Percentiles rank a stretch among this genome's conserved stretches.
phyloP scores from a whole-genome alignment of 306 rosid species.

The Senna siamea region DNA sequence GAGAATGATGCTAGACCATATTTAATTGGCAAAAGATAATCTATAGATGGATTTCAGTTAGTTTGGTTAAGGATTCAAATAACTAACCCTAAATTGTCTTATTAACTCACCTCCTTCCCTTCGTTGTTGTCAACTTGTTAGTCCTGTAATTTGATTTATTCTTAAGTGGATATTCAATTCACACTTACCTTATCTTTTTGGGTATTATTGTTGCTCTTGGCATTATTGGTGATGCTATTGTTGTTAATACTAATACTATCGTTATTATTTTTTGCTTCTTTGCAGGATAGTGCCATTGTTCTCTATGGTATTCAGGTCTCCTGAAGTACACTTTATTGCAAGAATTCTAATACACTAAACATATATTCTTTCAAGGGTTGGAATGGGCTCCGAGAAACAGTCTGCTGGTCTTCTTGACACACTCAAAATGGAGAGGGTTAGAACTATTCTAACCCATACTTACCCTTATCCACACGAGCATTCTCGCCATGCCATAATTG shows the following conservation, averaged over 20 bases:
- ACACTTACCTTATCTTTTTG: background rate
- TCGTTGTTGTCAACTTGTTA: slow-evolving; percentile 11
- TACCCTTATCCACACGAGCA: slow-evolving; percentile 98
- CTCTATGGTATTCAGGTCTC: slow-evolving; percentile 39
- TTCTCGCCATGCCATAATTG: slow-evolving; percentile 97
- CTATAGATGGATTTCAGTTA: slow-evolving; percentile 13
- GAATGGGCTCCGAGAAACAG: slow-evolving; percentile 62
- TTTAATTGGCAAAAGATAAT: slow-evolving; percentile 5
- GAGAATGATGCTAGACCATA: slow-evolving; percentile 1
- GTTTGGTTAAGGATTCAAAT: background rate
- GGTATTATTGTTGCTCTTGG: slow-evolving; percentile 26
- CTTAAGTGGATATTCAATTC: slow-evolving; percentile 16
- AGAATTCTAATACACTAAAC: slow-evolving; percentile 31
- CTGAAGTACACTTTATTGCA: slow-evolving; percentile 37
- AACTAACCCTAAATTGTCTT: background rate
- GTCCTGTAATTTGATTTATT: slow-evolving; percentile 1
- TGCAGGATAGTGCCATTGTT: slow-evolving; percentile 51
- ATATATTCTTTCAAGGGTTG: slow-evolving; percentile 23
- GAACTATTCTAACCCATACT: slow-evolving; percentile 79
- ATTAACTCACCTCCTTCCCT: background rate
- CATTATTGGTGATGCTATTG: slow-evolving; percentile 10
- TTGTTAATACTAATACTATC: slow-evolving; percentile 7
- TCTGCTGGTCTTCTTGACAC: slow-evolving; percentile 73
- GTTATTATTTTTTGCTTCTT: background rate
- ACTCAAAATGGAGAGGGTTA: slow-evolving; percentile 90